phyloP scores from a whole-genome alignment of 768 basidiomycete genomes.

The Leccinum aurantiacum region DNA sequence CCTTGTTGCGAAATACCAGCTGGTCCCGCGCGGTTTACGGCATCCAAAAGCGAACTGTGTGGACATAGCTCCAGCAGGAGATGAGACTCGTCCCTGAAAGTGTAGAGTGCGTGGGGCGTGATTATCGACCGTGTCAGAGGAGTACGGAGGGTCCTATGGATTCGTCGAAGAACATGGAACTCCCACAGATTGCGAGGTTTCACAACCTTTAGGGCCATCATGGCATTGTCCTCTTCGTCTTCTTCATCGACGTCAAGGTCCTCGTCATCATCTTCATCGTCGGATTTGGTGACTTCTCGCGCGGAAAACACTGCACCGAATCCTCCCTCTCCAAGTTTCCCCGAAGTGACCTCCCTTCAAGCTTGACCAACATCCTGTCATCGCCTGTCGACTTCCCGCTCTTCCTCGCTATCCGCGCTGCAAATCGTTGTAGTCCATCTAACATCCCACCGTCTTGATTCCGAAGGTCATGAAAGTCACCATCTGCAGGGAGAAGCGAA shows the following conservation, averaged over 20 bases:
- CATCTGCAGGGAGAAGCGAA: slow-evolving; percentile 58
- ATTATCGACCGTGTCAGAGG: slow-evolving; percentile 68
- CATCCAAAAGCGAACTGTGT: slow-evolving; percentile 89
- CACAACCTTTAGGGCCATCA: slow-evolving; percentile 90
- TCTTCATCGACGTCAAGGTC: slow-evolving; percentile 47
- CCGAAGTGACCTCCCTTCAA: slow-evolving; percentile 70
- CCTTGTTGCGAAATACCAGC: slow-evolving; percentile 80
- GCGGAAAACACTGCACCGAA: slow-evolving; percentile 96
- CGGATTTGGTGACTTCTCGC: slow-evolving; percentile 48
- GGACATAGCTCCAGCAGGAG: slow-evolving; percentile 84
- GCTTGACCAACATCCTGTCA: slow-evolving; percentile 50
- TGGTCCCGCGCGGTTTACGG: slow-evolving; percentile 79
- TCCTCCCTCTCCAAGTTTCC: slow-evolving; percentile 95
- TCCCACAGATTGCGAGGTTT: slow-evolving; percentile 91
- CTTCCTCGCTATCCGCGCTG: slow-evolving; percentile 43
- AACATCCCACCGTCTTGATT: slow-evolving; percentile 56
- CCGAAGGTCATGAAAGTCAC: slow-evolving; percentile 60
- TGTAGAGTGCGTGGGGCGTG: slow-evolving; percentile 75
- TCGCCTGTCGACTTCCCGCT: slow-evolving; percentile 36
- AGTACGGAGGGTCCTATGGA: slow-evolving; percentile 67
- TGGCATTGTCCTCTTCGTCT: slow-evolving; percentile 53
- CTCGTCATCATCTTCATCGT: slow-evolving; percentile 42
- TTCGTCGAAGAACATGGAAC: slow-evolving; percentile 76
- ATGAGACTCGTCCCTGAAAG: slow-evolving; percentile 86
- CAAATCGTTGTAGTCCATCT: slow-evolving; percentile 70